Conservation (phyloP, 176 grass and related monocot species). For the Avena atlantica region DNA sequence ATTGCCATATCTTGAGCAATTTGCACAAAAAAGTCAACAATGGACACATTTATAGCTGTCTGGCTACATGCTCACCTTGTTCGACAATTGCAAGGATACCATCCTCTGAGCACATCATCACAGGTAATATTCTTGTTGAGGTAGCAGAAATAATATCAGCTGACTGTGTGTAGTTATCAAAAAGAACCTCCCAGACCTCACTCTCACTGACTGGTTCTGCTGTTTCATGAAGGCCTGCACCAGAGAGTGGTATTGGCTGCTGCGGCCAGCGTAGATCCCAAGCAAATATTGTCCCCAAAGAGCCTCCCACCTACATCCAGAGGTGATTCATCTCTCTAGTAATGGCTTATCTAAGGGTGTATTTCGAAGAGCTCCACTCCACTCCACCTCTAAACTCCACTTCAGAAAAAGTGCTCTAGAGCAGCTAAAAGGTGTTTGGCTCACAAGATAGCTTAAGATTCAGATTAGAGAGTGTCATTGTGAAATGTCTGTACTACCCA, state of each 20-base stretch:
- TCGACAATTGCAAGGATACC: constrained; percentile 80
- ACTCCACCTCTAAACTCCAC: too few relatives aligned
- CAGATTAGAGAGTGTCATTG: too few relatives aligned
- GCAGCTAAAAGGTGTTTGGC: too few relatives aligned
- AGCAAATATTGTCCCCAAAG: constrained; percentile 78
- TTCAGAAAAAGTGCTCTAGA: too few relatives aligned
- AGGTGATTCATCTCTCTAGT: not conserved
- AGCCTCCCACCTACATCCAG: constrained; percentile 78
- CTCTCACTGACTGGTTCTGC: constrained; percentile 51
- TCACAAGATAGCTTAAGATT: too few relatives aligned
- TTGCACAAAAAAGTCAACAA: constrained; percentile 18
- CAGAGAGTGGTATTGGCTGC: constrained; percentile 74
- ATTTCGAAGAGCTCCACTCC: not conserved
- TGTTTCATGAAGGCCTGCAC: constrained; percentile 53
- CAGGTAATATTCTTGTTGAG: constrained; percentile 77
- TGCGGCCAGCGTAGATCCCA: constrained; percentile 83
- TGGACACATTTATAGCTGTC: not conserved
- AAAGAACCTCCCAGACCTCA: constrained; percentile 98
- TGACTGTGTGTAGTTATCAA: constrained; percentile 63
- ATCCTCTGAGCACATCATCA: constrained; percentile 97
- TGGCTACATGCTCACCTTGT: constrained; percentile 63
- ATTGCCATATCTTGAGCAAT: not conserved
- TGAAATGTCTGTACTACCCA: too few relatives aligned
- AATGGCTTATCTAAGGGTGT: not conserved
- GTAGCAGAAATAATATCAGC: constrained; percentile 61